phyloP scores from a whole-genome alignment of 148 eudicot genomes.

The Silene latifolia region DNA sequence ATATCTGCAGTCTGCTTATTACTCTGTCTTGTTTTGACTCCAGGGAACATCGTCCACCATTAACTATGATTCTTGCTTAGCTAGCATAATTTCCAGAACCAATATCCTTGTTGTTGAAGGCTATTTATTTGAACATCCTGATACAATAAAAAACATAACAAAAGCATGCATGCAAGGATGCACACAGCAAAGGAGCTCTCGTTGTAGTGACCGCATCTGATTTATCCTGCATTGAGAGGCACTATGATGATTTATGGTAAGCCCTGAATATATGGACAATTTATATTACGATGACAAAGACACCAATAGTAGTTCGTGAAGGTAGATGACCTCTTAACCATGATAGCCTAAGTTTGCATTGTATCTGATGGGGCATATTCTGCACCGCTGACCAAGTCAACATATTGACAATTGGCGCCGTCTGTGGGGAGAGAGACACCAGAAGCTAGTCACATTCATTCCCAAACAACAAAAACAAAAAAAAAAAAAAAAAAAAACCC shows the following conservation, averaged over 20 bases:
- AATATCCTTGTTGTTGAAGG: conserved; percentile 89
- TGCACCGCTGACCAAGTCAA: too few species aligned
- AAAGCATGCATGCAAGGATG: conserved; percentile 87
- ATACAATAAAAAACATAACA: conserved; percentile 73
- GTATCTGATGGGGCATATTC: too few species aligned
- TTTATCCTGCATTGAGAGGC: conserved; percentile 91
- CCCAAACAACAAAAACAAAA: too few species aligned
- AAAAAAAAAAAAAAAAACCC: too few species aligned
- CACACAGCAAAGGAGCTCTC: conserved; percentile 70
- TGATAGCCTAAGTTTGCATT: not conserved
- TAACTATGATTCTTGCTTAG: conserved; percentile 70
- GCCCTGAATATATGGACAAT: not conserved
- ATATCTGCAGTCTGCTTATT: conserved; percentile 13
- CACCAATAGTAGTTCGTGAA: not conserved
- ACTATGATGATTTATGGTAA: conserved; percentile 91
- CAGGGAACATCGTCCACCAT: conserved; percentile 91
- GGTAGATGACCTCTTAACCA: not conserved
- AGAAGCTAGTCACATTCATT: too few species aligned
- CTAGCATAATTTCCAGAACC: conserved; percentile 63
- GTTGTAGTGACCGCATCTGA: conserved; percentile 97
- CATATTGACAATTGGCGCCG: too few species aligned
- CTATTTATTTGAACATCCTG: conserved; percentile 87
- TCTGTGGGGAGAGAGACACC: too few species aligned
- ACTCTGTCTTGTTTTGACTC: conserved; percentile 8
- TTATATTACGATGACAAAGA: not conserved